Conservation (phyloP, 2,329 filamentous ascomycete species). For the Endothia cerciana region DNA sequence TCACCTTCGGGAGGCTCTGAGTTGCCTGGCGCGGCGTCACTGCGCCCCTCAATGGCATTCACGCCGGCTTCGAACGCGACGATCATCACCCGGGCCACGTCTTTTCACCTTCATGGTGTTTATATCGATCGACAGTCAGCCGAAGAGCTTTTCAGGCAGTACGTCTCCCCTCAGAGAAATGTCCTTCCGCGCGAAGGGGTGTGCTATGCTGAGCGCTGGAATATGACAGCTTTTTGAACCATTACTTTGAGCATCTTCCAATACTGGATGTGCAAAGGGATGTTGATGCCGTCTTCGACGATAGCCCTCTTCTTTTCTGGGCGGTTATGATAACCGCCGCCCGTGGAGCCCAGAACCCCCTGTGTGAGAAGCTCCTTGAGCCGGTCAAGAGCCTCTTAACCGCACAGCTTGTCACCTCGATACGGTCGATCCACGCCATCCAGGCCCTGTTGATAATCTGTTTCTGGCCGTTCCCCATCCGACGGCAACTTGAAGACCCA, state of each 20-base stretch:
- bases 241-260: not conserved
- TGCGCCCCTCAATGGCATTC: not conserved
- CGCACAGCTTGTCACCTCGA: not conserved
- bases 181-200: not conserved
- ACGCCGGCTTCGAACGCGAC: not conserved
- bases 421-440: conserved; percentile 4
- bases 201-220: not conserved
- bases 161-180: not conserved
- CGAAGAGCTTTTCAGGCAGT: not conserved
- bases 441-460: not conserved
- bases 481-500: not conserved
- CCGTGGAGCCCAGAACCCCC: not conserved
- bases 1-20: not conserved
- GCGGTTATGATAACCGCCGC: not conserved
- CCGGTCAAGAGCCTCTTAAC: not conserved
- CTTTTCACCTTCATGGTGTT: not conserved
- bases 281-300: not conserved
- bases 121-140: conserved; percentile 6
- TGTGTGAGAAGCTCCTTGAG: not conserved
- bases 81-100: not conserved
- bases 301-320: conserved; percentile 4
- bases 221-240: not conserved
- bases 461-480: not conserved
- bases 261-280: not conserved
- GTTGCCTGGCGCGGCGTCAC: not conserved